Conservation (phyloP, 129 eudicot genomes). For the Centaurea solstitialis region DNA sequence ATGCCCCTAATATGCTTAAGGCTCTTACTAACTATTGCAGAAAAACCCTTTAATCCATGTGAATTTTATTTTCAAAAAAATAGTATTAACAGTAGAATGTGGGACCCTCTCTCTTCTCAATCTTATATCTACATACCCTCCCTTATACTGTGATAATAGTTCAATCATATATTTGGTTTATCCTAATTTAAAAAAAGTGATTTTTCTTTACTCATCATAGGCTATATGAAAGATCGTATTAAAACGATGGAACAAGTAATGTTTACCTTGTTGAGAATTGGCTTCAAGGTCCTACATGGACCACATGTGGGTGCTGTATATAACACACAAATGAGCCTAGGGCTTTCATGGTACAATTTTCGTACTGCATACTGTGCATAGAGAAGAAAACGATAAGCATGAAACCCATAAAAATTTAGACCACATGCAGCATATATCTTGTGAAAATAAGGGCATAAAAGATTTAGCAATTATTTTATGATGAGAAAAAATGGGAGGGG, state of each 20-base stretch:
- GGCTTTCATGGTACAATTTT: constrained; percentile 61
- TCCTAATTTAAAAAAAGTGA: too few relatives aligned
- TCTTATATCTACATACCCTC: too few relatives aligned
- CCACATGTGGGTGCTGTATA: constrained; percentile 60
- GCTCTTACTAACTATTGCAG: too few relatives aligned
- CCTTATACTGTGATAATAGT: too few relatives aligned
- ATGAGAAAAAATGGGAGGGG: too few relatives aligned
- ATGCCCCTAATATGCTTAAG: too few relatives aligned
- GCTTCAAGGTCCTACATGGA: constrained; percentile 70
- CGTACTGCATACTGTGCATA: constrained; percentile 50
- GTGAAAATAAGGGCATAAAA: background rate
- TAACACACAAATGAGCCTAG: constrained; percentile 55
- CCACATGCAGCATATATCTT: background rate
- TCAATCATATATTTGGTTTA: too few relatives aligned
- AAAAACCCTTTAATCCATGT: too few relatives aligned
- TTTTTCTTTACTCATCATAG: too few relatives aligned
- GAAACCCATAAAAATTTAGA: background rate
- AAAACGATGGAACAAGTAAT: background rate
- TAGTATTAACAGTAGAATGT: too few relatives aligned
- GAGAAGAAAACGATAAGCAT: background rate
- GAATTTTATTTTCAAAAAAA: too few relatives aligned
- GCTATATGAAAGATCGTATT: background rate
- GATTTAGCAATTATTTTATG: background rate
- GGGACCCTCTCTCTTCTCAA: too few relatives aligned
- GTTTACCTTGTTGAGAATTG: constrained; percentile 55